Evolutionary conservation across 164 flowering plant genomes (phyloP), one percentile per base, ranked within the genome.

Genomic region (Kingdonia uniflora): DNA sequence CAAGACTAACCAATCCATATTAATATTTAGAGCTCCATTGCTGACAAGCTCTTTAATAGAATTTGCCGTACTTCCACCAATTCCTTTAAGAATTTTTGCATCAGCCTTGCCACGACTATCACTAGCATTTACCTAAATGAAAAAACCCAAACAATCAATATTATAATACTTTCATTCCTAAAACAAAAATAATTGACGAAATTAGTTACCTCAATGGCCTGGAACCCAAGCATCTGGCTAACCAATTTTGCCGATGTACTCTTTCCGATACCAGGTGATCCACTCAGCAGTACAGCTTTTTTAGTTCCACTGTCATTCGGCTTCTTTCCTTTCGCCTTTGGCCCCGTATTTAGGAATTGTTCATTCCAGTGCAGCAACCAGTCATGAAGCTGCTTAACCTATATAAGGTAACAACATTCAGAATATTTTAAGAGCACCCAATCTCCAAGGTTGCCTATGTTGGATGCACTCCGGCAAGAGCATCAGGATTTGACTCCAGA

Each of bases 61-160:
- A 77, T 92, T 92, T 49, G 96, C 87, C 25, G 80, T 84, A 70
- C 84, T 92, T 64, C 96, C 95, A 73, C 87, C 76, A 60, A 88
- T 73, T 64, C 98, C 96, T 69, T 76, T 88, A 25, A 66, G 55
- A 58, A 92, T 86, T 63, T 88, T 83, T 37, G 79, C 12, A 69
- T 92, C 85, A 52, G 98, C 94, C 73, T 92, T 92, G 45, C 98
- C 96, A 60, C 98, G 96, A 68, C 55, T 92, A 61, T 92, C 98
- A 78, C 98, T 92, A 50, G 98, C 98, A 80, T 92, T 92, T n/a
- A 92, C 98, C 98, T 92, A 60, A 33, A 54, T 19, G 24, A 64
- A 20, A 54, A 6, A 37, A 44, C 8, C 35, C 35, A 29, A 29
- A 29, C 4, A 29, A 4, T 3, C 8, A 29, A 29, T 3, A 29